phyloP scores from a whole-genome alignment of 108 stramenopile species.

The Skeletonema grethae region DNA sequence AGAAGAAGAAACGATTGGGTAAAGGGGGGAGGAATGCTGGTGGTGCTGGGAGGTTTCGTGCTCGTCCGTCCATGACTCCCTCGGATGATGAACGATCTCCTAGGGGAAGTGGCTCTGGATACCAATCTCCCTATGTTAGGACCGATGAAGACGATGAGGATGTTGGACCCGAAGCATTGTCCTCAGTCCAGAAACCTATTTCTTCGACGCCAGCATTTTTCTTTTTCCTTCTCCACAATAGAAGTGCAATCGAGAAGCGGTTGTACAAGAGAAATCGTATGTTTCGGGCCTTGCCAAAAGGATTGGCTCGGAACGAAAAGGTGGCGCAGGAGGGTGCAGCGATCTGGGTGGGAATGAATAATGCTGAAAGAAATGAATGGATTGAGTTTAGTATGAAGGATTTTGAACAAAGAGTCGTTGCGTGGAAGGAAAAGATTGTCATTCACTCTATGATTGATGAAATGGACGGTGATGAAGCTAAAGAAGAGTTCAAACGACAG shows the following conservation, averaged over 20 bases:
- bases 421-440: conserved; percentile 87
- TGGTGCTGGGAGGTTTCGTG: conserved; percentile 14
- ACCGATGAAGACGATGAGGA: conserved; percentile 52
- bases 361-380: conserved; percentile 56
- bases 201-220: conserved; percentile 51
- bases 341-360: conserved; percentile 63
- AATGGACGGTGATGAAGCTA: conserved; percentile 23
- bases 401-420: conserved; percentile 68
- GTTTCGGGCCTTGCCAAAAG: conserved; percentile 73
- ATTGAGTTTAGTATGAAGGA: conserved; percentile 72
- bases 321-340: conserved; percentile 78
- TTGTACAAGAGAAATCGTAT: conserved; percentile 55
- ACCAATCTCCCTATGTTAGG: conserved; percentile 34
- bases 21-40: conserved; percentile 26
- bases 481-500: conserved; percentile 17
- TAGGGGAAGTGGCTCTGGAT: conserved; percentile 27
- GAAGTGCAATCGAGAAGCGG: conserved; percentile 65
- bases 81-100: conserved; percentile 8
- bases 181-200: conserved; percentile 30
- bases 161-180: conserved; percentile 35
- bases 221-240: conserved; percentile 64
- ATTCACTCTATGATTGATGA: conserved; percentile 64
- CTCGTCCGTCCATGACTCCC: conserved; percentile 18
- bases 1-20: conserved; percentile 21
- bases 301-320: conserved; percentile 68